A percentile compares a stretch with the other conserved stretches of the same genome.
phyloP scores from a whole-genome alignment of 148 eudicot genomes.

The Dysphania ambrosioides region DNA sequence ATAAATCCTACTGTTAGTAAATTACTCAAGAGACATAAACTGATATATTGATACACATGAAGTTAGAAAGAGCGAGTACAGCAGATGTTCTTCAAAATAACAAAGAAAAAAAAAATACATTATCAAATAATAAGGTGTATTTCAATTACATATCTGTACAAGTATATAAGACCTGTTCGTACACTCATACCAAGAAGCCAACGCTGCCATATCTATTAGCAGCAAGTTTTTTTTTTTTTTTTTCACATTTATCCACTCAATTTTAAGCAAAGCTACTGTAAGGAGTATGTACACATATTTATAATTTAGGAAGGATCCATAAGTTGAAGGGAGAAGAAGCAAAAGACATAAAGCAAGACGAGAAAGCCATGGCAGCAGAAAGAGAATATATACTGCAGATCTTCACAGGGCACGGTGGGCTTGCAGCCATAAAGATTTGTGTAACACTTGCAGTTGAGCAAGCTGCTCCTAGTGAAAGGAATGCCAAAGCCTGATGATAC shows the following conservation, averaged over 20 bases:
- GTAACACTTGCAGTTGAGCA: slow-evolving; percentile 79
- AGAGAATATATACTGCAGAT: slow-evolving; percentile 66
- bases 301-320: slow-evolving; percentile 65
- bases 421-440: slow-evolving; percentile 42
- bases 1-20: too few relatives aligned
- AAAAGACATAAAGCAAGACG: slow-evolving; percentile 70
- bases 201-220: neutral
- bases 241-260: neutral
- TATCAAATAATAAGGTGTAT: neutral
- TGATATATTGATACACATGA: too few relatives aligned
- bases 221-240: too few relatives aligned
- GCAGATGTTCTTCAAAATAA: too few relatives aligned
- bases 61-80: too few relatives aligned
- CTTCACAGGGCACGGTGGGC: slow-evolving; percentile 41
- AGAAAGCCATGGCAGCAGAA: slow-evolving; percentile 81
- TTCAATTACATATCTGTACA: slow-evolving; percentile 7
- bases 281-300: neutral
- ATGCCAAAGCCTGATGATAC: slow-evolving; percentile 59
- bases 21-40: too few relatives aligned
- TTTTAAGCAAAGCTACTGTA: neutral
- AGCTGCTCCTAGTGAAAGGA: slow-evolving; percentile 82
- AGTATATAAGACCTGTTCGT: neutral
- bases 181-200: neutral
- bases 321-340: slow-evolving; percentile 80
- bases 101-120: too few relatives aligned